Percentiles rank a stretch among this genome's conserved stretches.
phyloP scores from a whole-genome alignment of 441 rosid species.

The Croton laevigatus region DNA sequence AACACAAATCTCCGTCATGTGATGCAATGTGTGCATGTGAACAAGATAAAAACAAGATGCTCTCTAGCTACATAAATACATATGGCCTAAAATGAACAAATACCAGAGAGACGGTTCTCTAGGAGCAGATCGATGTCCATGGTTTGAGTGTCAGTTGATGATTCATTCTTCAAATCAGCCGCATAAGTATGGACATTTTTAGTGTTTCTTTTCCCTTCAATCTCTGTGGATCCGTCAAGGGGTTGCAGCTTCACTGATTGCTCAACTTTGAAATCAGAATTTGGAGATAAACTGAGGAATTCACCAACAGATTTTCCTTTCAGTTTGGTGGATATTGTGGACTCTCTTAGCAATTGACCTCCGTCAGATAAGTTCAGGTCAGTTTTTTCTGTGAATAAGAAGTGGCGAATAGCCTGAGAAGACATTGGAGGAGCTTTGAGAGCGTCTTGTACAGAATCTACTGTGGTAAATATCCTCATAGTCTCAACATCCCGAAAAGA shows the following conservation, averaged over 20 bases:
- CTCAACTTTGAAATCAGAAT: conserved; percentile 32
- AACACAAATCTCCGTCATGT: background rate
- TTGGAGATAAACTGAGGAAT: conserved; percentile 45
- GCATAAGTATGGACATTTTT: conserved; percentile 26
- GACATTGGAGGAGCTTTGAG: conserved; percentile 30
- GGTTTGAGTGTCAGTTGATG: conserved; percentile 66
- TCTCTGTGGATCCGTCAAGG: conserved; percentile 51
- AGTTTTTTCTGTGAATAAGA: conserved; percentile 40
- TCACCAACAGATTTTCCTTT: conserved; percentile 45
- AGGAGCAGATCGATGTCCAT: conserved; percentile 57
- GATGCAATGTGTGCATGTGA: background rate
- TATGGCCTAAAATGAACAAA: background rate
- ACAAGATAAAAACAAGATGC: background rate
- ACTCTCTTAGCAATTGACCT: conserved; percentile 39
- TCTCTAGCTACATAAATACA: background rate
- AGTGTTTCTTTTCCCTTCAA: conserved; percentile 36
- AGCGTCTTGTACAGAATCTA: conserved; percentile 41
- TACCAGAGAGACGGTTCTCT: conserved; percentile 49
- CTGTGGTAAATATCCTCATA: conserved; percentile 45
- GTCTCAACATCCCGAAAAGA: conserved; percentile 36
- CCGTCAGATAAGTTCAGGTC: conserved; percentile 40
- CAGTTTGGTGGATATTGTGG: conserved; percentile 39
- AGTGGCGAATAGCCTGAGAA: conserved; percentile 40
- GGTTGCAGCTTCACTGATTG: conserved; percentile 54
- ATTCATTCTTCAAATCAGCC: conserved; percentile 41